These are phyloP conservation scores for Phytophthora fragariae DNA, from an alignment of 352 stramenopile species.

Conservation along the genomic window DNA sequence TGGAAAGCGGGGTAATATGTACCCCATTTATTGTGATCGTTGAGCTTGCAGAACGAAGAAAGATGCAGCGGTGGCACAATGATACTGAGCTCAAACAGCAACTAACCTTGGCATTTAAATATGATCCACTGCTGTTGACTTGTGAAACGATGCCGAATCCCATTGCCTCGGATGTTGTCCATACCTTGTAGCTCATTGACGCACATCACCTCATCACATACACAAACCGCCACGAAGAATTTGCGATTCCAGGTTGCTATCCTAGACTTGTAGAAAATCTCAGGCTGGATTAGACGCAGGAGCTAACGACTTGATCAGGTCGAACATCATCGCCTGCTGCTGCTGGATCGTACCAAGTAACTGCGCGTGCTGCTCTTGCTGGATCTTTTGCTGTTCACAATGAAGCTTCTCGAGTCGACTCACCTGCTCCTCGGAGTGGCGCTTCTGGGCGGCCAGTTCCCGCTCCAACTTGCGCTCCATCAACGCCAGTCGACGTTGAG, in stretches of 20 bases:
- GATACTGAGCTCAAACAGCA: background rate
- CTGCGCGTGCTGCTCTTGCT: slow-evolving; percentile 37
- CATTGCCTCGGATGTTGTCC: too few relatives aligned
- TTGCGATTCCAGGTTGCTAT: too few relatives aligned
- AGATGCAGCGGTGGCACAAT: background rate
- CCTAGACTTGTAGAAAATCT: too few relatives aligned
- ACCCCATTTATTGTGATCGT: background rate
- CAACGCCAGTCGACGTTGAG: slow-evolving; percentile 31
- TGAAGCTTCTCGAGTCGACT: slow-evolving; percentile 30
- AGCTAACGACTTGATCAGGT: slow-evolving; percentile 34
- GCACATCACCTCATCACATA: too few relatives aligned
- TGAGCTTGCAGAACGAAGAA: background rate
- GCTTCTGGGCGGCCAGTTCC: slow-evolving; percentile 35
- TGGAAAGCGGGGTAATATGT: background rate
- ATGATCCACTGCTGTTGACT: too few relatives aligned
- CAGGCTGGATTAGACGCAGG: too few relatives aligned
- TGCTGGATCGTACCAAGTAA: slow-evolving; percentile 38
- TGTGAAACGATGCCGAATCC: too few relatives aligned
- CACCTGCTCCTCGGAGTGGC: slow-evolving; percentile 40
- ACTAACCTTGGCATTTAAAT: too few relatives aligned
- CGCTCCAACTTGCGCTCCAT: slow-evolving; percentile 41
- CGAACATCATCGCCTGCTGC: slow-evolving; percentile 40
- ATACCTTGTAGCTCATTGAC: too few relatives aligned
- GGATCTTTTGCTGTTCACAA: slow-evolving; percentile 29
- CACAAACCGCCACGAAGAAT: too few relatives aligned